Percentiles rank a stretch among this genome's conserved stretches.
Evolutionary conservation across 75 land plant genomes (phyloP).

Genomic region (Cunninghamia lanceolata): DNA sequence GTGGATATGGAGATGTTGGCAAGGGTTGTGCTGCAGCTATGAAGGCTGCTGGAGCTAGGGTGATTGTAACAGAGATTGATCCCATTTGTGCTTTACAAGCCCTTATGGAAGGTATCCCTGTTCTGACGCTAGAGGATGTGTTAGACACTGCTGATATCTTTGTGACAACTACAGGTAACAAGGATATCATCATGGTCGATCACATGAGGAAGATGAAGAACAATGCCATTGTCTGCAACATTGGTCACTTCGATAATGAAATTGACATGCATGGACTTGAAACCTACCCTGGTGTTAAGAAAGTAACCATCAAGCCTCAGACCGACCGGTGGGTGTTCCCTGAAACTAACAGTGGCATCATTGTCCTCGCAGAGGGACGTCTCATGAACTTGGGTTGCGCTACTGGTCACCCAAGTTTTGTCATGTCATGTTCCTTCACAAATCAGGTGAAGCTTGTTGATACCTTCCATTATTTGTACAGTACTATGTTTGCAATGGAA

Average conservation of each 20-base stretch:
- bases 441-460: conserved; percentile 52
- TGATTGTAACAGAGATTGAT: conserved; percentile 90
- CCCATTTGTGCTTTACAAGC: conserved; percentile 96
- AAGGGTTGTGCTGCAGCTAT: conserved; percentile 94
- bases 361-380: conserved; percentile 86
- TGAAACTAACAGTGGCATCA: conserved; percentile 76
- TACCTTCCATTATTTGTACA: background rate
- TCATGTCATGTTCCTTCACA: conserved; percentile 93
- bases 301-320: conserved; percentile 93
- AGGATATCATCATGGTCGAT: conserved; percentile 91
- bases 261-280: conserved; percentile 86
- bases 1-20: conserved; percentile 94
- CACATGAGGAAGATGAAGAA: conserved; percentile 97
- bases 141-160: conserved; percentile 80
- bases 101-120: conserved; percentile 12
- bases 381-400: conserved; percentile 95
- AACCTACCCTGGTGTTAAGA: conserved; percentile 78
- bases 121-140: conserved; percentile 66
- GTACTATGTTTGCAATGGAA: background rate
- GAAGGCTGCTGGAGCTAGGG: conserved; percentile 88
- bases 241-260: conserved; percentile 96
- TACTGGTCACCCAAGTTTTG: conserved; percentile 92
- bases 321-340: conserved; percentile 97
- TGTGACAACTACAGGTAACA: conserved; percentile 93
- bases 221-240: conserved; percentile 93